Conservation (phyloP, 1,284 basidiomycete genomes). For the Sanguinoderma infundibulare region DNA sequence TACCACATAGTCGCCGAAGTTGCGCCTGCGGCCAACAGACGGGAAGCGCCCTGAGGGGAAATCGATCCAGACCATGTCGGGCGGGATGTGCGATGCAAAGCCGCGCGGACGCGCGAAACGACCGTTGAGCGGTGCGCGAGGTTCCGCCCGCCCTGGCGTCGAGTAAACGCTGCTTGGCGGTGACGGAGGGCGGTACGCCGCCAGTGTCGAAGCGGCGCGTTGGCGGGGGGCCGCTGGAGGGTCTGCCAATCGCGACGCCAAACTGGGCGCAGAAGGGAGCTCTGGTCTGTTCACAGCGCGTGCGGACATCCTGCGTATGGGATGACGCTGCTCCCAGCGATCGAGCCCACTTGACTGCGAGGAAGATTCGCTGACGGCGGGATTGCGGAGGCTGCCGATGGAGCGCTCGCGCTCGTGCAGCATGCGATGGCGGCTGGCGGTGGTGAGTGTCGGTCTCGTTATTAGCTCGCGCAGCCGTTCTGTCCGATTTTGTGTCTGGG, state of each 20-base stretch:
- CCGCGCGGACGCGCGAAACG: conserved; percentile 24
- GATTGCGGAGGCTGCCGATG: not conserved
- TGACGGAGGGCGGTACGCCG: not conserved
- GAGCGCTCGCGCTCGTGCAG: conserved; percentile 17
- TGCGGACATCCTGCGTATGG: not conserved
- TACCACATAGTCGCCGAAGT: conserved; percentile 67
- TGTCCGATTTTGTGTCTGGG: not conserved
- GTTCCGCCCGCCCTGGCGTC: conserved; percentile 2
- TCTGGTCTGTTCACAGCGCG: not conserved
- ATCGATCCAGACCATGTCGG: conserved; percentile 20
- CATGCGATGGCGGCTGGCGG: conserved; percentile 1
- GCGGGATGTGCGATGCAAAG: conserved; percentile 16
- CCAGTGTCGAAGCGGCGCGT: not conserved
- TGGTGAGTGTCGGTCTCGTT: not conserved
- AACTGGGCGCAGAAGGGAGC: not conserved
- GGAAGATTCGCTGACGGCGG: not conserved
- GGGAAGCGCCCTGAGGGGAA: conserved; percentile 17
- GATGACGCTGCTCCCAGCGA: conserved; percentile 8
- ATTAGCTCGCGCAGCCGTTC: conserved; percentile 5
- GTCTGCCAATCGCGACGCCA: not conserved
- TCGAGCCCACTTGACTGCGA: conserved; percentile 1
- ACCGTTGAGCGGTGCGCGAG: conserved; percentile 15
- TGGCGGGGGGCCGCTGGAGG: not conserved
- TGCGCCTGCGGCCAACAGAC: conserved; percentile 29
- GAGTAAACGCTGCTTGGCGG: not conserved